Conservation (phyloP, 2,329 filamentous ascomycete genomes). For the Phoma sp. region DNA sequence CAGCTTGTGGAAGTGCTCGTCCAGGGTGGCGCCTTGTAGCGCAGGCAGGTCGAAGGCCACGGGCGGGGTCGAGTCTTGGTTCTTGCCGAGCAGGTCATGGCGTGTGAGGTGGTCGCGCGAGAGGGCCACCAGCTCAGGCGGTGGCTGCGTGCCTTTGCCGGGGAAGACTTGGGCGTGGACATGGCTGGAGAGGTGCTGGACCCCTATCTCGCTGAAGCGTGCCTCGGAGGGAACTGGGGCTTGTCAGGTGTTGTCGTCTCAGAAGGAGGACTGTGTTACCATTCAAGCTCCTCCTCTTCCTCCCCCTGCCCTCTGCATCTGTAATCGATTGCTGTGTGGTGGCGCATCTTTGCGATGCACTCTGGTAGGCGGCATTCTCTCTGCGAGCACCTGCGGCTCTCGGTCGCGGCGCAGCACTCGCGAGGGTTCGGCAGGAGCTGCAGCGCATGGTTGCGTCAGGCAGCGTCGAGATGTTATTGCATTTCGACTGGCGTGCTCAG, state of each 20-base stretch:
- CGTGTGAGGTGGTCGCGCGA: slow-evolving; percentile 81
- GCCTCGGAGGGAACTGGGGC: slow-evolving; percentile 56
- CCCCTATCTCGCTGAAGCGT: slow-evolving; percentile 89
- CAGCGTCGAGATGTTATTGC: slow-evolving; percentile 28
- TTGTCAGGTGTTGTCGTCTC: slow-evolving; percentile 1
- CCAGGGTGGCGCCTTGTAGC: slow-evolving; percentile 79
- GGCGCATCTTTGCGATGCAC: slow-evolving; percentile 34
- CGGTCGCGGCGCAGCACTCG: slow-evolving; percentile 28
- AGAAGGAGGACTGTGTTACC: slow-evolving; percentile 12
- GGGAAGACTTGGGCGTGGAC: slow-evolving; percentile 85
- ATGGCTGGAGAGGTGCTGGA: slow-evolving; percentile 88
- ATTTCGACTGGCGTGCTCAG: slow-evolving; percentile 22
- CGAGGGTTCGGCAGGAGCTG: slow-evolving; percentile 29
- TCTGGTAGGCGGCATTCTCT: neutral
- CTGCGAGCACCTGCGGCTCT: neutral
- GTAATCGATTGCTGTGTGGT: slow-evolving; percentile 27
- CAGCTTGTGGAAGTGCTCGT: slow-evolving; percentile 92
- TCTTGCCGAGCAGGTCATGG: slow-evolving; percentile 90
- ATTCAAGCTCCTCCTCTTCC: slow-evolving; percentile 22
- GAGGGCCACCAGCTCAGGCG: slow-evolving; percentile 76
- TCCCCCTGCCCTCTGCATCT: slow-evolving; percentile 10
- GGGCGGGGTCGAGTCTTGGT: slow-evolving; percentile 73
- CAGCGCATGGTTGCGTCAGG: slow-evolving; percentile 39
- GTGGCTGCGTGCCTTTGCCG: slow-evolving; percentile 59
- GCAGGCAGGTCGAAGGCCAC: slow-evolving; percentile 85